Conservation (phyloP, 768 basidiomycete species). For the Dentipellis sp. region DNA sequence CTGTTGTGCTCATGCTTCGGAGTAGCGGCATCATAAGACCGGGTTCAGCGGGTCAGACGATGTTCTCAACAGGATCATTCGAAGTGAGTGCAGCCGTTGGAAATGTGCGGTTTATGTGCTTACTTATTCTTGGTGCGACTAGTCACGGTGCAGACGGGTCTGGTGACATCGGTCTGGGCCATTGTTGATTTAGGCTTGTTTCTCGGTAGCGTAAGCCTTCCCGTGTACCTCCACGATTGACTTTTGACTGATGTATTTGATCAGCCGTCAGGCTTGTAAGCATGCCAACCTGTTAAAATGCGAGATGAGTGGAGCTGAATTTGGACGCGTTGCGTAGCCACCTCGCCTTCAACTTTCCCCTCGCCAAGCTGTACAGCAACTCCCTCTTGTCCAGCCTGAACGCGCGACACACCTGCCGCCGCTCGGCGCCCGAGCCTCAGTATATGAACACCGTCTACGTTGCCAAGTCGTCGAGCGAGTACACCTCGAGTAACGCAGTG, state of each 20-base stretch:
- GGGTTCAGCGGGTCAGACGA: neutral
- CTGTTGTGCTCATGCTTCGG: neutral
- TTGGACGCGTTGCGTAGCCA: conserved; percentile 5
- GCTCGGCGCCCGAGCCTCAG: neutral
- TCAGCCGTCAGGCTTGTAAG: neutral
- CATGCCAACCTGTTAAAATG: neutral
- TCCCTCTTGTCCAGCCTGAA: neutral
- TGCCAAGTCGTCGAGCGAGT: no score
- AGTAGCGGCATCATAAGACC: neutral
- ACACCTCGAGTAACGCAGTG: no score
- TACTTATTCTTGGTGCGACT: neutral
- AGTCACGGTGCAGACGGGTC: conserved; percentile 31
- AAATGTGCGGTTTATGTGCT: neutral
- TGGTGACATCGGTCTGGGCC: conserved; percentile 16
- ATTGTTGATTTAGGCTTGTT: neutral
- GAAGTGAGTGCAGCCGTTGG: neutral
- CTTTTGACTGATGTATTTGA: no score
- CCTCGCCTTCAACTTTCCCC: conserved; percentile 13
- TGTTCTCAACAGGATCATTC: neutral
- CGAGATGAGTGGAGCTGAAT: no score
- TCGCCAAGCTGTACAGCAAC: neutral
- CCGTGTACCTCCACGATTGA: no score
- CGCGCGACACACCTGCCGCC: conserved; percentile 2
- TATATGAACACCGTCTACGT: no score
- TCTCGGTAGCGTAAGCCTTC: neutral